These are phyloP conservation scores for Cyberlindnera sargentensis DNA, from an alignment of 805 yeast species.

Conservation along the genomic window DNA sequence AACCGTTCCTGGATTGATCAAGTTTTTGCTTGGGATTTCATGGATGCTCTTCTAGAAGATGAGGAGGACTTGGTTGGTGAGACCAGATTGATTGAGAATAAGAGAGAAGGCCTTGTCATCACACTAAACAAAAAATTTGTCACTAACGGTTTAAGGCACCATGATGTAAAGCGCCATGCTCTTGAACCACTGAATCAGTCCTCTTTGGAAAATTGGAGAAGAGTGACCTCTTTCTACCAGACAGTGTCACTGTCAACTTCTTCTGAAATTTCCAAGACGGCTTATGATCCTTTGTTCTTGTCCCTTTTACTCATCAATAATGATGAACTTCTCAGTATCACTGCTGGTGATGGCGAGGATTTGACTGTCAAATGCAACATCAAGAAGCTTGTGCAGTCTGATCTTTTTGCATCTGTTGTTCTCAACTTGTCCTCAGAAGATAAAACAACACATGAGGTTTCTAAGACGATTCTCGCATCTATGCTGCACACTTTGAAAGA, in stretches of 20 bases:
- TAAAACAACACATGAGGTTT: constrained; percentile 26
- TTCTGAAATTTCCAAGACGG: constrained; percentile 21
- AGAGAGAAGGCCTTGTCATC: constrained; percentile 42
- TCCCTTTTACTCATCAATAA: constrained; percentile 55
- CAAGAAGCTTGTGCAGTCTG: constrained; percentile 49
- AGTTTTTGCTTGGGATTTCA: constrained; percentile 61
- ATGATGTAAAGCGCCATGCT: constrained; percentile 21
- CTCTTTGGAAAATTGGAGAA: constrained; percentile 19
- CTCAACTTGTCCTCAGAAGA: constrained; percentile 36
- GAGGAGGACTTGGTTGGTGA: constrained; percentile 43
- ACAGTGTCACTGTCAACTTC: constrained; percentile 13
- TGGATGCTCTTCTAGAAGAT: constrained; percentile 29
- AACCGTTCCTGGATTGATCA: constrained; percentile 58
- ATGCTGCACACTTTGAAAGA: constrained; percentile 36
- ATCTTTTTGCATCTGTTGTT: constrained; percentile 44
- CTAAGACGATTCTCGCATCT: constrained; percentile 38
- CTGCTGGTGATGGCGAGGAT: constrained; percentile 23
- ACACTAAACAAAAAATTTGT: constrained; percentile 44
- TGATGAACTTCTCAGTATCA: constrained; percentile 47
- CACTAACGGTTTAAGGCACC: constrained; percentile 38
- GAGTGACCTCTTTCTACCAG: constrained; percentile 25
- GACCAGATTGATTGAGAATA: constrained; percentile 38
- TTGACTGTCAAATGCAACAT: constrained; percentile 37
- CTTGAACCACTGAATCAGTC: constrained; percentile 22
- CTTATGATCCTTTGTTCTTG: constrained; percentile 69